Percentiles rank a stretch among this genome's conserved stretches.
Conservation (phyloP, 129 eudicot species). For the Flaveria linearis region DNA sequence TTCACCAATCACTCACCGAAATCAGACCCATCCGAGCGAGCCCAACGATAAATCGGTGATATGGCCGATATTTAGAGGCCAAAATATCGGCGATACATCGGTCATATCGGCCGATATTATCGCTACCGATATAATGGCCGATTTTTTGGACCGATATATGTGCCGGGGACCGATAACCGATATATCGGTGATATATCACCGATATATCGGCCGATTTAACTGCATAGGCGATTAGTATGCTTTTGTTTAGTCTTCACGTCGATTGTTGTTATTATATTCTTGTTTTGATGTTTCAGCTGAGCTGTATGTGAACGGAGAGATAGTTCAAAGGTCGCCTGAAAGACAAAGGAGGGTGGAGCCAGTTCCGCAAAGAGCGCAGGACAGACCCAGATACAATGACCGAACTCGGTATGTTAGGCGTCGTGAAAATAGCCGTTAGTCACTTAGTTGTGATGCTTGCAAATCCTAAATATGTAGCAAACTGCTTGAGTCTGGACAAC, state of each 20-base stretch:
- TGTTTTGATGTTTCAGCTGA: conserved; percentile 59
- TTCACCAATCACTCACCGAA: too few relatives aligned
- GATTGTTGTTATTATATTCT: neutral
- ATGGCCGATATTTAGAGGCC: too few relatives aligned
- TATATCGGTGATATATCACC: too few relatives aligned
- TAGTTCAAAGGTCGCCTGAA: conserved; percentile 91
- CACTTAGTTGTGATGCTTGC: neutral
- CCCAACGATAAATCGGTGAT: too few relatives aligned
- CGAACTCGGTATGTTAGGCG: conserved; percentile 89
- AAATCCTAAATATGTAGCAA: conserved; percentile 16
- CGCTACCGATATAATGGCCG: too few relatives aligned
- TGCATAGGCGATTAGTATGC: too few relatives aligned
- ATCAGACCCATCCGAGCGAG: too few relatives aligned
- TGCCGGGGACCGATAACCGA: too few relatives aligned
- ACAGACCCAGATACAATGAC: conserved; percentile 94
- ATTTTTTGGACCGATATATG: too few relatives aligned
- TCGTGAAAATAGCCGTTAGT: conserved; percentile 71
- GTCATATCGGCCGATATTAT: too few relatives aligned
- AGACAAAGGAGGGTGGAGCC: conserved; percentile 98
- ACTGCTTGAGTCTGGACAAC: neutral
- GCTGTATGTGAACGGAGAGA: conserved; percentile 91
- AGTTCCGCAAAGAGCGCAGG: conserved; percentile 81
- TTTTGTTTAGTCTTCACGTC: neutral
- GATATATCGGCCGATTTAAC: too few relatives aligned
- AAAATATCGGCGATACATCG: too few relatives aligned